Base-by-base conservation (phyloP, 805 yeast genomes). In the Hanseniaspora osmophila region DNA sequence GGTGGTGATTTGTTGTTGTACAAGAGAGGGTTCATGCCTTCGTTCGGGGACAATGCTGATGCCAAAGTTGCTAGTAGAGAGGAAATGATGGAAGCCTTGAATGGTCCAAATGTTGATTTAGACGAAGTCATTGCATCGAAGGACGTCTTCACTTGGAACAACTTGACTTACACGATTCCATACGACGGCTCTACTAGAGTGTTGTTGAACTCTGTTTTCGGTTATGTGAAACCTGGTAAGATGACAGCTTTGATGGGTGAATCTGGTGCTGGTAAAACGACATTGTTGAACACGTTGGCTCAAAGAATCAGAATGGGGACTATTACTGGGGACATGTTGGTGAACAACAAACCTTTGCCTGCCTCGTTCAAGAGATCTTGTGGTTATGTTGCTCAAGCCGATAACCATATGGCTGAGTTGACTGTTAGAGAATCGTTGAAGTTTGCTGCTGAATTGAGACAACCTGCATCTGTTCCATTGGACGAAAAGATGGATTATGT, bases 261-360 rank as follows among this genome's bases (percentile, higher is more conserved):
- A 44, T 82, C 90, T 32, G 92, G 92, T 66, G 92, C 92, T 41
- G 92, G 92, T 66, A 82, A 82, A 57, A 82, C 92, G 22, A 83
- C 90, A 2, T 66, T 82, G 47, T 68, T 83, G 54, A 81, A 82
- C 60, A 78, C 80, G 52, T 69, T 83, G 49, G 78, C 86, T 18
- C 83, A 78, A 56, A 73, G 90, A 60, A 74, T 80, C 45, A 73
- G 78, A 39, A 67, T 74, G 59, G 92, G 90, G 62, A 77, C 75
- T 15, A 74, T 82, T 38, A 73, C 85, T 35, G 84, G 84, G 54
- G 82, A 79, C 54, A 71, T 77, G 70, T 64, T 79, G 59, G 88
- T 82, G 22, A 80, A 83, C 58, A 87, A 86, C 46, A 69, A 69
- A 44, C 70, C 75, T 9, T 65, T 80, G 49, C 66, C 68, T 46